Conservation (phyloP, 129 eudicot genomes). For the Erigeron canadensis region DNA sequence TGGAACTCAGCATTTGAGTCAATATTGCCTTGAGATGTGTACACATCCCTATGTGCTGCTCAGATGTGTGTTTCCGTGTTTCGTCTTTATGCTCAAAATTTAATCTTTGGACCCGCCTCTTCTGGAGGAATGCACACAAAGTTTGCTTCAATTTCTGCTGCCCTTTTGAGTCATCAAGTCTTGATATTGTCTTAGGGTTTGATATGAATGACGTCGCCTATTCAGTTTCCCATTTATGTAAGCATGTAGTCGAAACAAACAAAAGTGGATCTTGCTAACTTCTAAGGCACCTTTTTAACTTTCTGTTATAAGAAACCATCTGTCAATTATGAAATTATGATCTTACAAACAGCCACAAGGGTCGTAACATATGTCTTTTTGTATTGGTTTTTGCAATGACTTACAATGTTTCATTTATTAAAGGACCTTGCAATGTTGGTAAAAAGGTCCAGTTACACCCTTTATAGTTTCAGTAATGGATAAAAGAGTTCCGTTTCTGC, state of each 20-base stretch:
- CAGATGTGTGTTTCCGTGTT: slow-evolving; percentile 6
- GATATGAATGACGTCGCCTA: not conserved
- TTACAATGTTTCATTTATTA: too few relatives aligned
- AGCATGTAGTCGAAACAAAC: not conserved
- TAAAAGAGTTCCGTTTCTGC: not conserved
- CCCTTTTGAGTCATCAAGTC: slow-evolving; percentile 11
- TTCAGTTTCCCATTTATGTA: not conserved
- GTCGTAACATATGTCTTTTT: not conserved
- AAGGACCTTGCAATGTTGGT: too few relatives aligned
- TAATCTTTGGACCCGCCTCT: slow-evolving; percentile 9
- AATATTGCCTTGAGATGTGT: not conserved
- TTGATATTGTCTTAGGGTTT: not conserved
- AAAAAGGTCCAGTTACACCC: too few relatives aligned
- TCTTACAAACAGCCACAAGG: not conserved
- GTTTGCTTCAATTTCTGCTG: slow-evolving; percentile 17
- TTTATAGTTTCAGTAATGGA: not conserved
- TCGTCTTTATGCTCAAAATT: not conserved
- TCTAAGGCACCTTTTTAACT: not conserved
- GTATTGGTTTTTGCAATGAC: too few relatives aligned
- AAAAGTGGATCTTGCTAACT: slow-evolving; percentile 10
- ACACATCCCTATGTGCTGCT: slow-evolving; percentile 7
- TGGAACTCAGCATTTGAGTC: not conserved
- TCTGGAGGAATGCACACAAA: slow-evolving; percentile 15
- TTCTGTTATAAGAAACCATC: not conserved
- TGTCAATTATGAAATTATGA: not conserved